phyloP scores from a whole-genome alignment of 768 basidiomycete genomes.

The Coprinopsis marcescibilis region DNA sequence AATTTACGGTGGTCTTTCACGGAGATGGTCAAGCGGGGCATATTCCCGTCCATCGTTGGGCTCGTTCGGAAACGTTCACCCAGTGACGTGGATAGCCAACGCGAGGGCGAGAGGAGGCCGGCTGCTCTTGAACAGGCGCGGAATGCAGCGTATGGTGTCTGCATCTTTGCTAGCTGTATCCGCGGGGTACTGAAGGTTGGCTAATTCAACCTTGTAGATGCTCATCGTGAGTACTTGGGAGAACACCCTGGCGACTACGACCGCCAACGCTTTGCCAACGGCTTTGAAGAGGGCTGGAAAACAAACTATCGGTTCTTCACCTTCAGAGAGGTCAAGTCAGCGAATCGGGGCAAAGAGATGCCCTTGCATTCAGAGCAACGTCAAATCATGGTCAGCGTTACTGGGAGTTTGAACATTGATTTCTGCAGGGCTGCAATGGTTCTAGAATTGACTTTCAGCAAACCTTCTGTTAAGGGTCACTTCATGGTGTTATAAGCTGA shows the following conservation, averaged over 20 bases:
- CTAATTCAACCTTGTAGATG: no score
- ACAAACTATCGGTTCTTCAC: not conserved
- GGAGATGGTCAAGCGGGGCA: constrained; percentile 56
- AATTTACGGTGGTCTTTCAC: constrained; percentile 73
- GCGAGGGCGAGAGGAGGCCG: no score
- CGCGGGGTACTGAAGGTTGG: no score
- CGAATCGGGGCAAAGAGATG: constrained; percentile 52
- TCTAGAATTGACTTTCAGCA: constrained; percentile 33
- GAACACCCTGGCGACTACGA: no score
- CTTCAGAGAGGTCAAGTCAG: not conserved
- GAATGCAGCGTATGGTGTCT: no score
- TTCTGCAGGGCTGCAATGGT: constrained; percentile 46
- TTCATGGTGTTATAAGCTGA: not conserved
- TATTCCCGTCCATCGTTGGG: constrained; percentile 53
- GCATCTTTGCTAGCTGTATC: no score
- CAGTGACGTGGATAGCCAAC: not conserved
- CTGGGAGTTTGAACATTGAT: constrained; percentile 74
- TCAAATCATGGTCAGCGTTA: constrained; percentile 40
- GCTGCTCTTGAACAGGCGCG: no score
- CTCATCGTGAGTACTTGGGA: no score
- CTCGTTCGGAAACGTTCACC: constrained; percentile 22
- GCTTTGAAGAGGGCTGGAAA: no score
- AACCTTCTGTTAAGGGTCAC: not conserved
- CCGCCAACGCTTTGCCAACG: no score
- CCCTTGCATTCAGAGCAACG: constrained; percentile 47